A percentile compares a stretch with the other conserved stretches of the same genome.
phyloP scores from a whole-genome alignment of 2,329 filamentous ascomycete species.

The Mycosphaerella sp. region DNA sequence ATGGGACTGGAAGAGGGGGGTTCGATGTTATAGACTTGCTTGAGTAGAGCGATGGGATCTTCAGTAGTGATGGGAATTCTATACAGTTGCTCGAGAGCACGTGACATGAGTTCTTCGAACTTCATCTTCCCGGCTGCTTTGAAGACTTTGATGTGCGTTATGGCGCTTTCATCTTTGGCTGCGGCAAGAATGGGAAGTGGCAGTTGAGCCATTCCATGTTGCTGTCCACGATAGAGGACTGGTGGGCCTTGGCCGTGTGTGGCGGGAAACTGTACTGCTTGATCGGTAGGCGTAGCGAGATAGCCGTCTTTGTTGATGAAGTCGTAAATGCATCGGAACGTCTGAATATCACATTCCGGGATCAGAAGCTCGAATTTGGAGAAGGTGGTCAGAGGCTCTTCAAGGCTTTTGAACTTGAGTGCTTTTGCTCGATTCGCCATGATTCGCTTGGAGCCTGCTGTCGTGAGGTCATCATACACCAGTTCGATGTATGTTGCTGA shows the following conservation, averaged over 20 bases:
- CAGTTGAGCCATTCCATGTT: background rate
- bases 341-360: constrained; percentile 28
- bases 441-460: constrained; percentile 21
- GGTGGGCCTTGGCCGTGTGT: constrained; percentile 13
- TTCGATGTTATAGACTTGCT: constrained; percentile 32
- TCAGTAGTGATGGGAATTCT: constrained; percentile 30
- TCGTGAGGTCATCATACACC: constrained; percentile 31
- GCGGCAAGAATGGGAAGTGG: background rate
- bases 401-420: constrained; percentile 29
- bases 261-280: constrained; percentile 2
- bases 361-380: constrained; percentile 32
- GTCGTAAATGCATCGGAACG: constrained; percentile 35
- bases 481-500: constrained; percentile 36
- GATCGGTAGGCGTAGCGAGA: constrained; percentile 12
- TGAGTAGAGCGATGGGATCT: constrained; percentile 35
- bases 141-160: constrained; percentile 29
- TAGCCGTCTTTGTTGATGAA: constrained; percentile 26
- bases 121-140: constrained; percentile 33
- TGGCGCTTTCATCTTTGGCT: constrained; percentile 14
- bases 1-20: constrained; percentile 12
- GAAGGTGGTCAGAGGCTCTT: constrained; percentile 30
- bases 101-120: constrained; percentile 35
- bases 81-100: constrained; percentile 35
- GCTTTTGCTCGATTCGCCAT: constrained; percentile 31
- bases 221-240: constrained; percentile 5